These are phyloP conservation scores for Bimuria novae-zelandiae DNA, from an alignment of 2,329 filamentous ascomycete species.

Conservation along the genomic window DNA sequence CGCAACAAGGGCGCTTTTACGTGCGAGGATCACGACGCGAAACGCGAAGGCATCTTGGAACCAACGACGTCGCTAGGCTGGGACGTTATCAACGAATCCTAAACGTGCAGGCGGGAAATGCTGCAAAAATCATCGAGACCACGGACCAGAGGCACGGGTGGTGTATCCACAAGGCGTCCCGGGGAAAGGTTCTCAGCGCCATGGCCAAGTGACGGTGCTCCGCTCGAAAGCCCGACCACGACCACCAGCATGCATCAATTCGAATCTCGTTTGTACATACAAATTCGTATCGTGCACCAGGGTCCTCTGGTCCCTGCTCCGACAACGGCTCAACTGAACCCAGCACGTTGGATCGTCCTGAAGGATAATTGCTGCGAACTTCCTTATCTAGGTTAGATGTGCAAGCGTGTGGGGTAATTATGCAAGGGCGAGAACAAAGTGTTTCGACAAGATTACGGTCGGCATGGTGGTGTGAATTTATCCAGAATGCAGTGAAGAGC, in stretches of 20 bases:
- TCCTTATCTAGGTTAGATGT: slow-evolving; percentile 29
- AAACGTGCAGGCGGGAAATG: slow-evolving; percentile 1
- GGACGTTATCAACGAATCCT: not conserved
- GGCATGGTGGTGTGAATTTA: slow-evolving; percentile 9
- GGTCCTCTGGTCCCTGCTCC: slow-evolving; percentile 11
- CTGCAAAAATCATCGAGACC: slow-evolving; percentile 2
- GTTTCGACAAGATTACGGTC: slow-evolving; percentile 4
- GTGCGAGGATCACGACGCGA: not conserved
- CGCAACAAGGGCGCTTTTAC: not conserved
- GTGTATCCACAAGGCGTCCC: slow-evolving; percentile 1
- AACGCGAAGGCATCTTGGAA: no score
- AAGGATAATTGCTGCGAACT: slow-evolving; percentile 25
- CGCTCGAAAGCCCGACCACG: slow-evolving; percentile 14
- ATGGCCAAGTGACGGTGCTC: slow-evolving; percentile 22
- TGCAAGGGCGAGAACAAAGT: slow-evolving; percentile 6
- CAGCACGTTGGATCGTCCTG: slow-evolving; percentile 25
- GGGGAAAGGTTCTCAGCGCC: slow-evolving; percentile 25
- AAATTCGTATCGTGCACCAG: slow-evolving; percentile 11
- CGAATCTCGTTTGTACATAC: slow-evolving; percentile 32
- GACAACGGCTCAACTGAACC: slow-evolving; percentile 31
- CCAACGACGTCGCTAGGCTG: not conserved
- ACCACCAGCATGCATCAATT: slow-evolving; percentile 32
- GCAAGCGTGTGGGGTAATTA: slow-evolving; percentile 20
- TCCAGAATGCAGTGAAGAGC: slow-evolving; percentile 8
- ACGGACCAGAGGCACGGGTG: slow-evolving; percentile 16